phyloP scores from a whole-genome alignment of 2,329 filamentous ascomycete species.

The Teratosphaeriaceae sp. region DNA sequence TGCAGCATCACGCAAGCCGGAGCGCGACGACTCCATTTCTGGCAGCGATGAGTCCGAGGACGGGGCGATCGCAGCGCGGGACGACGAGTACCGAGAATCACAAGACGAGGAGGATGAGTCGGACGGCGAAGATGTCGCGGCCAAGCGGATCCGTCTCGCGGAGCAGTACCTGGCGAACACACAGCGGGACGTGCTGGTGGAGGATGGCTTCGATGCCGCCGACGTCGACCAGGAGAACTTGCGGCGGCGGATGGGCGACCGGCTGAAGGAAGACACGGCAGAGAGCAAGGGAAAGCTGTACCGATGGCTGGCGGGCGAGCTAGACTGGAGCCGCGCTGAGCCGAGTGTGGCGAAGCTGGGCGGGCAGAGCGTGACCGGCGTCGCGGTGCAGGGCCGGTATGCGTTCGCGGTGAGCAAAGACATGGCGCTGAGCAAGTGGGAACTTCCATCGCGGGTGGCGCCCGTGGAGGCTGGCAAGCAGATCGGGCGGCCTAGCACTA shows the following conservation, averaged over 20 bases:
- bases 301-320: slow-evolving; percentile 65
- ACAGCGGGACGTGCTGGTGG: slow-evolving; percentile 63
- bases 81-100: slow-evolving; percentile 35
- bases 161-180: slow-evolving; percentile 92
- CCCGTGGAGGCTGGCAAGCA: slow-evolving; percentile 9
- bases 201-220: slow-evolving; percentile 84
- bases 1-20: slow-evolving; percentile 32
- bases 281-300: slow-evolving; percentile 89
- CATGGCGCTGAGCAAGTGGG: slow-evolving; percentile 80
- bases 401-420: slow-evolving; percentile 89
- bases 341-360: slow-evolving; percentile 67
- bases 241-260: slow-evolving; percentile 54
- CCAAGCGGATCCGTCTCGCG: slow-evolving; percentile 77
- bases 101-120: slow-evolving; percentile 58
- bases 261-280: slow-evolving; percentile 84
- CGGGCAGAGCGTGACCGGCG: slow-evolving; percentile 67
- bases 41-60: slow-evolving; percentile 72
- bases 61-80: slow-evolving; percentile 37
- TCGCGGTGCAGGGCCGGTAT: slow-evolving; percentile 72
- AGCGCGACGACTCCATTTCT: slow-evolving; percentile 73
- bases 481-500: slow-evolving; percentile 38
- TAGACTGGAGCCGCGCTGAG: slow-evolving; percentile 53
- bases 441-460: slow-evolving; percentile 52
- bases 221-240: slow-evolving; percentile 91
- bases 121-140: slow-evolving; percentile 81